These are phyloP conservation scores for Aureobasidium pullulans DNA, from an alignment of 2,329 filamentous ascomycete species.

Conservation along the genomic window DNA sequence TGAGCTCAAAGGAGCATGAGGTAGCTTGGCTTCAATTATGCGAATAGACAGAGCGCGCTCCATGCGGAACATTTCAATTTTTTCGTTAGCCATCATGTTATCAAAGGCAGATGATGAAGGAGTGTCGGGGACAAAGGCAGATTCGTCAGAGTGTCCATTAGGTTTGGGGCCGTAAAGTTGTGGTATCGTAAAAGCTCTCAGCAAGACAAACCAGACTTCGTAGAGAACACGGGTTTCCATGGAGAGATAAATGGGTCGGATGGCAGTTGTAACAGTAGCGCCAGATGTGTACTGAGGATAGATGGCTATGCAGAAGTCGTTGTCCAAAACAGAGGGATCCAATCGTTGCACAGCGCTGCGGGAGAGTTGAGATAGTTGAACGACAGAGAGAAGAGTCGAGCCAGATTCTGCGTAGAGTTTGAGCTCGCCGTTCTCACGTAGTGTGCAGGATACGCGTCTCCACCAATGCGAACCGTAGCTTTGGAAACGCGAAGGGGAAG, in stretches of 20 bases:
- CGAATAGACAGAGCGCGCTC: conserved; percentile 54
- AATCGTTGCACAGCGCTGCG: conserved; percentile 85
- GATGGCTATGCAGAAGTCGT: conserved; percentile 90
- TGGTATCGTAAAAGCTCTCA: conserved; percentile 85
- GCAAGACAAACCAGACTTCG: conserved; percentile 91
- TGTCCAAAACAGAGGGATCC: conserved; percentile 81
- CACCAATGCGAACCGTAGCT: conserved; percentile 59
- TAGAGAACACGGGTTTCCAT: conserved; percentile 84
- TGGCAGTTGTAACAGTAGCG: conserved; percentile 60
- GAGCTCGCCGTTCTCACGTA: conserved; percentile 91
- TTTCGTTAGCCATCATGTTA: conserved; percentile 28
- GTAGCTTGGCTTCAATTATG: conserved; percentile 50
- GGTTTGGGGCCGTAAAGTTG: conserved; percentile 71
- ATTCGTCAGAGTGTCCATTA: background rate
- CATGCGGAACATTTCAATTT: conserved; percentile 58
- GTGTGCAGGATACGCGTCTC: conserved; percentile 83
- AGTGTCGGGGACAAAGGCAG: conserved; percentile 30
- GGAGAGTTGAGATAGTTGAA: conserved; percentile 82
- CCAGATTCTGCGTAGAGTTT: conserved; percentile 85
- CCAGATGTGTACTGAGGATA: conserved; percentile 84
- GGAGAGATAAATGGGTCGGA: conserved; percentile 82
- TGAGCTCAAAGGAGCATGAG: background rate
- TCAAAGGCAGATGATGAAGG: conserved; percentile 20
- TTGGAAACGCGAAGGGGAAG: conserved; percentile 49
- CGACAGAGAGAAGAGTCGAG: conserved; percentile 67